These are phyloP conservation scores for Apiotrichum montevideense DNA, from an alignment of 1,284 basidiomycete species.

Conservation along the genomic window DNA sequence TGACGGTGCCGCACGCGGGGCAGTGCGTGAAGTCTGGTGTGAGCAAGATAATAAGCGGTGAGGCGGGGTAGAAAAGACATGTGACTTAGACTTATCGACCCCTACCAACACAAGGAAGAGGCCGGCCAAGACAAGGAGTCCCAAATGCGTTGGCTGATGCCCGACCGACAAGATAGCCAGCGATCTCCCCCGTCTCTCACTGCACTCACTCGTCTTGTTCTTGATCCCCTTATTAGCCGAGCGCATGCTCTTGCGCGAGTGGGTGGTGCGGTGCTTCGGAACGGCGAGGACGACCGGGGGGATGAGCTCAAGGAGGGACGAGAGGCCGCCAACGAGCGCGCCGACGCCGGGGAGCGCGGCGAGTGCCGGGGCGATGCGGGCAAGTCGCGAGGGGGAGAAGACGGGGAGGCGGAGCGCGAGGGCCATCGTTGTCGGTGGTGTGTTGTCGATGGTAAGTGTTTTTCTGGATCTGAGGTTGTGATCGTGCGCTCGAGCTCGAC, in stretches of 20 bases:
- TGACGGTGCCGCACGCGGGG: conserved; percentile 80
- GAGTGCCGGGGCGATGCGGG: background rate
- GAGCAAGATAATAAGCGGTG: background rate
- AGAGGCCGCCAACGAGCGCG: conserved; percentile 19
- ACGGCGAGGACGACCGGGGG: conserved; percentile 85
- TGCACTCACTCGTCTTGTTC: conserved; percentile 76
- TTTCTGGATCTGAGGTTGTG: too few relatives aligned
- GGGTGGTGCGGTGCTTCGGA: conserved; percentile 90
- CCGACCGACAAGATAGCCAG: too few relatives aligned
- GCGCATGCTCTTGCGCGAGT: conserved; percentile 92
- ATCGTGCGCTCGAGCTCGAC: background rate
- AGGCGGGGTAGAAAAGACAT: conserved; percentile 5
- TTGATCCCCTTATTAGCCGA: conserved; percentile 90
- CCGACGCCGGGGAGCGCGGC: background rate
- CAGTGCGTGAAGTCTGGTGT: conserved; percentile 78
- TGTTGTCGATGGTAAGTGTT: background rate
- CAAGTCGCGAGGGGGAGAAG: conserved; percentile 11
- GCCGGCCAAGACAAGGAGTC: too few relatives aligned
- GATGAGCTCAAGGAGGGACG: conserved; percentile 69
- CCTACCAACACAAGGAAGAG: too few relatives aligned
- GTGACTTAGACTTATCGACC: too few relatives aligned
- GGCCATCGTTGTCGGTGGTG: conserved; percentile 16
- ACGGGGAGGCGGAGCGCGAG: conserved; percentile 16
- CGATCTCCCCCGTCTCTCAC: background rate
- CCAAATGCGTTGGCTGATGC: too few relatives aligned